Evolutionary conservation across 2,329 filamentous ascomycete species (phyloP), one percentile per base, ranked within the genome.

Genomic region (Alternaria burnsii): DNA sequence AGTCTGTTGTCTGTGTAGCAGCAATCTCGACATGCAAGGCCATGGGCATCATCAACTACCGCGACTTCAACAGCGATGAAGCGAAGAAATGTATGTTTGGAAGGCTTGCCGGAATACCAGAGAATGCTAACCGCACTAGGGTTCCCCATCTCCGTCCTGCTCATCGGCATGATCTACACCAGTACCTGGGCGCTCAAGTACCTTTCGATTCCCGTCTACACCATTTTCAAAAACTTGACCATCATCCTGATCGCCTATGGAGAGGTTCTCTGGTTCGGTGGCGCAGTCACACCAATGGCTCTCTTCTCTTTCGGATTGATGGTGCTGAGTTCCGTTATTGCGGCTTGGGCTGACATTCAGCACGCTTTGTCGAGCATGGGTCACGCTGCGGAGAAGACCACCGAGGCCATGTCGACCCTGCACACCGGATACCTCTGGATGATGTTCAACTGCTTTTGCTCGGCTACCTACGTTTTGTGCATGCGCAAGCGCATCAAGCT

Each of bases 401-500:
- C 89, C 3, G 87, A 86, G 54, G 89, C 92, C 65, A 88, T 98
- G 66, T 94, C 93, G 3, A 97, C 94, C 1, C 83, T 99, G 69
- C 97, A 98, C 72, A 87, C 94, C 28, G 95, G 95, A 44, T 99
- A 99, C 78, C 88, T 96, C 62, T 99, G 95, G 95, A 98, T 99
- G 94, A 85, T 93, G 71, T 84, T 97, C 81, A 99, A 99, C 81
- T 97, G 97, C 74, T 88, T 98, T 78, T 97, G 93, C 85, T 94
- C 92, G 28, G 93, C 95, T 2, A 88, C 92, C 22, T 98, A 97
- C 73, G 85, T 98, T 47, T 82, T 99, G 66, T 88, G 91, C 70
- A 98, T 97, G 94, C 90, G 95, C 78, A 98, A 98, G 86, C 91
- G 96, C 68, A 98, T 99, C 80, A 98, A 98, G 89, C 88, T 96